Conservation (phyloP, 495 filamentous ascomycete species). For the Daldinia decipiens region DNA sequence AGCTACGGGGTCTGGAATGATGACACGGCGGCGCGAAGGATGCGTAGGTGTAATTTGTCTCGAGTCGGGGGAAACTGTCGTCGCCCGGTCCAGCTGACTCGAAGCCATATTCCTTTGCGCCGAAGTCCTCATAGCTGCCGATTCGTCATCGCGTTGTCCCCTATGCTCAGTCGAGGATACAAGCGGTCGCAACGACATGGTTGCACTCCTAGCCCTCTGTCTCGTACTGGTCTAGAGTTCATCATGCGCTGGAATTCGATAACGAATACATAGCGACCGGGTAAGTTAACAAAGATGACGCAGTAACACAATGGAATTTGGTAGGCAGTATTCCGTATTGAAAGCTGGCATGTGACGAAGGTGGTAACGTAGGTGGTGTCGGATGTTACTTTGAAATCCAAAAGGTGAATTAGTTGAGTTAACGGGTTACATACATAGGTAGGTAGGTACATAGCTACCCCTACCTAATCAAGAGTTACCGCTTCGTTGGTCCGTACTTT, state of each 20-base stretch:
- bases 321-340: background rate
- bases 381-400: slow-evolving; percentile 3
- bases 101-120: slow-evolving; percentile 21
- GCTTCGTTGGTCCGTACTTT: background rate
- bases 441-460: no score
- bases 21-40: slow-evolving; percentile 59
- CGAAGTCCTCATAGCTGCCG: slow-evolving; percentile 21
- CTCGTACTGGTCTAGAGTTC: slow-evolving; percentile 27
- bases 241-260: slow-evolving; percentile 28
- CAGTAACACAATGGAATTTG: slow-evolving; percentile 1
- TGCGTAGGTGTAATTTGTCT: slow-evolving; percentile 26
- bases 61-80: slow-evolving; percentile 22
- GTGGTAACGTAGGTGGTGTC: slow-evolving; percentile 1
- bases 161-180: slow-evolving; percentile 42
- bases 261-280: slow-evolving; percentile 26
- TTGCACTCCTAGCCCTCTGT: slow-evolving; percentile 38
- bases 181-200: slow-evolving; percentile 47
- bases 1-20: slow-evolving; percentile 79
- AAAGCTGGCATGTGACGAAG: slow-evolving; percentile 42
- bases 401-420: background rate
- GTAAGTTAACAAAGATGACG: slow-evolving; percentile 14
- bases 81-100: slow-evolving; percentile 27
- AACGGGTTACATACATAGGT: no score
- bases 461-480: background rate
- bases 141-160: slow-evolving; percentile 37